Base-by-base conservation (phyloP, 2,329 filamentous ascomycete species). In the Fusarium compactum region DNA sequence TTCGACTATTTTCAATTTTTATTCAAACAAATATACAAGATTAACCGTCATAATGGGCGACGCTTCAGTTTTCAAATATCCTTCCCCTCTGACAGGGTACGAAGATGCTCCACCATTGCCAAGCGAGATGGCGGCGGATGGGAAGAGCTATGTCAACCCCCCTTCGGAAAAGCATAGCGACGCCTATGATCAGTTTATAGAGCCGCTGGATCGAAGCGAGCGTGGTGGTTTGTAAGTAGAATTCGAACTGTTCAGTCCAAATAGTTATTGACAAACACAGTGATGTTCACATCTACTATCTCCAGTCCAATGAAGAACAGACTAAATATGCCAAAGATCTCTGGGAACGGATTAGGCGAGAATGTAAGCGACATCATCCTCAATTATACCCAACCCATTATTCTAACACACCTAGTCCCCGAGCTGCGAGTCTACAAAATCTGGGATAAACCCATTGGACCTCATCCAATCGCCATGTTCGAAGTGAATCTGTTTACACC, bases 401-500 rank as follows among this genome's bases (percentile, higher is more conserved):
- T 29, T 20, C 46, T 67, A 11, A 62, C 10, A 50, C 4, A 53
- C 20, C 3, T 27, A 94, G 92, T 97, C 76, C 94, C 94, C 11
- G 94, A 97, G 78, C 84, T 97, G 20, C 87, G 94, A 57, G 91
- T 97, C 73, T 97, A 97, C 78, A 84, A 80, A 16, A 83, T 97
- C 70, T 97, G 89, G 87, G 91, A 96, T 70, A 80, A 82, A 16
- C 93, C 94, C 0, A 80, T 97, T 29, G 95, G 94, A 0, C 94
- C 94, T 1, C 94, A 97, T 78, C 90, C 92, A 0, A 80, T 94
- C 1, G 92, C 90, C 55, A 97, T 97, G 94, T 97, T 97, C 75
- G 95, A 98, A 80, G 93, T 97, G 47, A 97, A 97, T 73, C 47
- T 97, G 22, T 93, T 95, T 78, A 94, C 91, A 0, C 95, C 94